Evolutionary conservation across 495 filamentous ascomycete species (phyloP).

Genomic region (Hypoxylon rickii): DNA sequence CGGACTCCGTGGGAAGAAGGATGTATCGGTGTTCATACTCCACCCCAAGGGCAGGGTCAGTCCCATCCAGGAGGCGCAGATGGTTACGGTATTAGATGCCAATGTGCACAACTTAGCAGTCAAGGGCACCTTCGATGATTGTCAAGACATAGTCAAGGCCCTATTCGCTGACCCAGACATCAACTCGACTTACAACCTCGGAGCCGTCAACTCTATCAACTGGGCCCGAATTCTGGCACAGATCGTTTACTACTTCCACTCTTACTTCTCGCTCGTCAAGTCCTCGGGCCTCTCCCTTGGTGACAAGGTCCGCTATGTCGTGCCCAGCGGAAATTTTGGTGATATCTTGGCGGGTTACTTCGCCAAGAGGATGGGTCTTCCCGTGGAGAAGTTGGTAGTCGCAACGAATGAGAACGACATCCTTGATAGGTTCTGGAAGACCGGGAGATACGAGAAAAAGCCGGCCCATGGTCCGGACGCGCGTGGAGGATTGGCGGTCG

Average conservation of each 20-base stretch:
- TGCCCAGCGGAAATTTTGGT: constrained; percentile 96
- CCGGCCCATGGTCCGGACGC: constrained; percentile 57
- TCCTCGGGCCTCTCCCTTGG: constrained; percentile 55
- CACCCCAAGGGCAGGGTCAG: constrained; percentile 82
- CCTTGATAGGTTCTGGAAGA: constrained; percentile 81
- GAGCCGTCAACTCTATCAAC: constrained; percentile 90
- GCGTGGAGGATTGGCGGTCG: constrained; percentile 59
- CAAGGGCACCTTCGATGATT: constrained; percentile 91
- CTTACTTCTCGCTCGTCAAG: constrained; percentile 78
- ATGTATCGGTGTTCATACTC: constrained; percentile 89
- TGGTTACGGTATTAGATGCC: constrained; percentile 84
- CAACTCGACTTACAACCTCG: constrained; percentile 75
- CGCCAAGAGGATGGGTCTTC: constrained; percentile 87
- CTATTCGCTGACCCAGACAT: constrained; percentile 81
- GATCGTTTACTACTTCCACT: constrained; percentile 88
- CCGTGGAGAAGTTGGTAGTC: constrained; percentile 78
- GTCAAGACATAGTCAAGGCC: constrained; percentile 93
- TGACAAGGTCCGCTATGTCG: constrained; percentile 74
- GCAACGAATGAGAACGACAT: constrained; percentile 96
- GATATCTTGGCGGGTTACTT: constrained; percentile 94
- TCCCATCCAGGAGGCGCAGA: constrained; percentile 90
- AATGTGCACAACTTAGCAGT: constrained; percentile 92
- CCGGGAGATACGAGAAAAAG: constrained; percentile 79
- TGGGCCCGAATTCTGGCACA: constrained; percentile 90
- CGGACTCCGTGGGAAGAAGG: constrained; percentile 94